Percentiles rank a stretch among this genome's conserved stretches.
Conservation (phyloP, 257 asterid genomes). For the Verbena officinalis region DNA sequence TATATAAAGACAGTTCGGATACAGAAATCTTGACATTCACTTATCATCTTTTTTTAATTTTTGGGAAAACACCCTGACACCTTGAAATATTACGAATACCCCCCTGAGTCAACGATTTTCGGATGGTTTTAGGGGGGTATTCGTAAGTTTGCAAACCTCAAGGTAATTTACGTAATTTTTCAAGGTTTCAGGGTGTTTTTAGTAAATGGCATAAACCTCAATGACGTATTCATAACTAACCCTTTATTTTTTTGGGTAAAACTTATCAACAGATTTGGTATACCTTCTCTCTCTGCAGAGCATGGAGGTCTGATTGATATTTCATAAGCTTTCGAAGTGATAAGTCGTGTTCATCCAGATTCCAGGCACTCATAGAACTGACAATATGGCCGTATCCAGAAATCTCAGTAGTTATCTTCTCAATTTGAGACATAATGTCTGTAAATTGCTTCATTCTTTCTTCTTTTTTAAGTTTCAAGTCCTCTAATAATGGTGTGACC, state of each 20-base stretch:
- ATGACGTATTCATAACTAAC: too few species aligned
- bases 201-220: too few species aligned
- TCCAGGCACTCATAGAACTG: slow-evolving; percentile 45
- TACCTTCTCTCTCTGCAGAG: slow-evolving; percentile 93
- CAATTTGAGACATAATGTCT: slow-evolving; percentile 79
- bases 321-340: slow-evolving; percentile 82
- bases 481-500: slow-evolving; percentile 76
- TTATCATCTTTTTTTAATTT: too few species aligned
- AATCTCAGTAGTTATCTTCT: slow-evolving; percentile 75
- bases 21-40: neutral
- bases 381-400: slow-evolving; percentile 61
- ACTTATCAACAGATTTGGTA: neutral
- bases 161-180: too few species aligned
- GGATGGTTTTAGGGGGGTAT: too few species aligned
- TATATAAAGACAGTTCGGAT: too few species aligned
- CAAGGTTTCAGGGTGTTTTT: too few species aligned
- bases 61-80: too few species aligned
- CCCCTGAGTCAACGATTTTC: too few species aligned
- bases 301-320: slow-evolving; percentile 69
- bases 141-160: too few species aligned
- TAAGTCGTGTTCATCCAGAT: slow-evolving; percentile 71
- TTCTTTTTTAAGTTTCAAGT: slow-evolving; percentile 68
- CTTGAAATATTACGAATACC: too few species aligned
- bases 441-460: slow-evolving; percentile 78
- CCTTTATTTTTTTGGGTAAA: too few species aligned